These are phyloP conservation scores for Geosmithia morbida DNA, from an alignment of 2,329 filamentous ascomycete species.

Conservation along the genomic window DNA sequence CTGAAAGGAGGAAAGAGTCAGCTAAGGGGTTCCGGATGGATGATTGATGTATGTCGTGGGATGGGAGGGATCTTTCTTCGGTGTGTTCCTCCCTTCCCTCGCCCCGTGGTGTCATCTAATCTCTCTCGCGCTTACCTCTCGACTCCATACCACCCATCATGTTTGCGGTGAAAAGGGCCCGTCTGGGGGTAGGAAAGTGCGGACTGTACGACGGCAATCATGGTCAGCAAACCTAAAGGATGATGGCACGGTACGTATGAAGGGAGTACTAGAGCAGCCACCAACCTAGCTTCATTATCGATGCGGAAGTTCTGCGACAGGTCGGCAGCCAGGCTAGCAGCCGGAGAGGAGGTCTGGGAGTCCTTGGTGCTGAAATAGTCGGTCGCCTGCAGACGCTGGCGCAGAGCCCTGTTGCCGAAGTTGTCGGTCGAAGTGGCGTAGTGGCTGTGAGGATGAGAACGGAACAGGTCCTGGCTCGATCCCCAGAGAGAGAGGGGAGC, in stretches of 20 bases:
- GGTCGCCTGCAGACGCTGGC: conserved; percentile 51
- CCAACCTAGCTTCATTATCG: conserved; percentile 69
- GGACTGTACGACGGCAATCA: conserved; percentile 13
- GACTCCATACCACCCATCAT: conserved; percentile 19
- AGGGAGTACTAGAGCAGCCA: conserved; percentile 7
- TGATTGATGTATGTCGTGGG: too few relatives aligned
- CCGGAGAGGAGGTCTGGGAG: conserved; percentile 75
- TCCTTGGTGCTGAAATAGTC: conserved; percentile 79
- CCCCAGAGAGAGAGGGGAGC: conserved; percentile 46
- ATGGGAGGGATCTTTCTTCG: too few relatives aligned
- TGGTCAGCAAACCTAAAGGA: conserved; percentile 1
- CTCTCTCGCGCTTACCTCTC: conserved; percentile 18
- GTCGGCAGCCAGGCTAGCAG: conserved; percentile 80
- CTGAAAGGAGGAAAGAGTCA: conserved; percentile 23
- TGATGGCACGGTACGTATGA: too few relatives aligned
- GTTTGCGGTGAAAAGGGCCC: conserved; percentile 24
- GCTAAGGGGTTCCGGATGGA: conserved; percentile 1
- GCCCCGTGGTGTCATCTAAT: neutral
- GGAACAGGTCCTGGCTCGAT: conserved; percentile 32
- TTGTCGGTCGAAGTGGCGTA: conserved; percentile 14
- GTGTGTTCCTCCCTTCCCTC: too few relatives aligned
- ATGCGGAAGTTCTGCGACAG: conserved; percentile 95
- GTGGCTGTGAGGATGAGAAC: conserved; percentile 30
- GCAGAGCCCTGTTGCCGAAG: conserved; percentile 54
- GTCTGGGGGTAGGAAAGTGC: conserved; percentile 24